phyloP scores from a whole-genome alignment of 306 rosid genomes.

The Gillenia trifoliata region DNA sequence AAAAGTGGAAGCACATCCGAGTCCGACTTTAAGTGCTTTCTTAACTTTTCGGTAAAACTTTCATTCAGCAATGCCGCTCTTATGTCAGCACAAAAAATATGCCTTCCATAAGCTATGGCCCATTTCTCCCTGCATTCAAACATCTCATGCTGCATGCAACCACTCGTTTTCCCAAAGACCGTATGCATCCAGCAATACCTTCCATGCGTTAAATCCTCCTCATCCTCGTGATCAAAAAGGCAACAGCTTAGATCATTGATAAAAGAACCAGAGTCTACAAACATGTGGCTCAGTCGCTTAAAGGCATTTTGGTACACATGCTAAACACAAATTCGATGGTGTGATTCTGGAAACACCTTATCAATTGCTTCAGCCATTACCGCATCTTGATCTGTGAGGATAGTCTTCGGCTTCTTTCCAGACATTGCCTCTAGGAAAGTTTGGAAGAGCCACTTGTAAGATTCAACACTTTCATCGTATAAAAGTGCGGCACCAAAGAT shows the following conservation, averaged over 20 bases:
- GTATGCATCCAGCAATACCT: constrained; percentile 34
- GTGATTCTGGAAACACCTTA: constrained; percentile 24
- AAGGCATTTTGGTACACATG: constrained; percentile 50
- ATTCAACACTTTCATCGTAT: constrained; percentile 44
- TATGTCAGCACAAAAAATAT: constrained; percentile 49
- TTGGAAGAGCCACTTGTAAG: constrained; percentile 48
- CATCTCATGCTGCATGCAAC: constrained; percentile 30
- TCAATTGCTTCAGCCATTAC: constrained; percentile 34
- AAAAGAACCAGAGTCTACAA: constrained; percentile 31
- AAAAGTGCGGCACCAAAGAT: constrained; percentile 53
- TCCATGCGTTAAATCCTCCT: constrained; percentile 60
- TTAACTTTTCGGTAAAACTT: constrained; percentile 36
- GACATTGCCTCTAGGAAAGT: constrained; percentile 49
- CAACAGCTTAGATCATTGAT: constrained; percentile 40
- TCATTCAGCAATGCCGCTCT: constrained; percentile 23
- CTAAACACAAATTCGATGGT: constrained; percentile 46
- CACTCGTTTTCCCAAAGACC: constrained; percentile 49
- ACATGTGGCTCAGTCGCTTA: constrained; percentile 32
- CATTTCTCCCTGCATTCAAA: constrained; percentile 45
- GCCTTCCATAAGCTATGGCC: constrained; percentile 43
- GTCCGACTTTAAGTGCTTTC: constrained; percentile 38
- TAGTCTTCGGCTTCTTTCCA: constrained; percentile 41
- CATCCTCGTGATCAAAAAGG: constrained; percentile 46
- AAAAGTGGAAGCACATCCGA: constrained; percentile 33
- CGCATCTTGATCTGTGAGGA: constrained; percentile 52